Base-by-base conservation (phyloP, 2,329 filamentous ascomycete genomes). In the Calonectria hongkongensis region DNA sequence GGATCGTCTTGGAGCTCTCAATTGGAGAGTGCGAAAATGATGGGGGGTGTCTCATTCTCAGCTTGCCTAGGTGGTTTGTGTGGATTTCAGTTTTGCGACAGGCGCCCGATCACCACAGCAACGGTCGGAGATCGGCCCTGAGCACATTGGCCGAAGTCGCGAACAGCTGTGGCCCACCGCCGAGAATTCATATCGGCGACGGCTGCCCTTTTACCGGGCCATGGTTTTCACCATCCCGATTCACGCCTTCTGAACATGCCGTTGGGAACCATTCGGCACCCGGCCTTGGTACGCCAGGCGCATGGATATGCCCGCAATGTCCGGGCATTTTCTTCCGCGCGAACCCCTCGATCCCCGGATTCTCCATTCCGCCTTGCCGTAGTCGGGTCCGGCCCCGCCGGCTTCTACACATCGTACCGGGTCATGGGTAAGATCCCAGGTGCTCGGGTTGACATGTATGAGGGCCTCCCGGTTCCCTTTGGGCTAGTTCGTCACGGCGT, bases 401-500 rank as follows among this genome's bases (percentile, higher is more conserved):
- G 97, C 3, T 99, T 98, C 87, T 99, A 99, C 82, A 94, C 96
- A 0, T 93, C 97, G 1, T 95, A 97, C 80, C 91, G 95, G 71
- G 89, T 98, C 68, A 93, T 98, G 88, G 90, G 91, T 67, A 94
- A 92, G 79, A 88, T 97, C 45, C 88, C 92, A 27, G 87, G 92
- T 81, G 92, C 93, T 0, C 89, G 90, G 64, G 90, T 99, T 27
- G 96, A 98, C 84, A 98, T 99, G 96, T 99, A 98, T 82, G 97
- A 99, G 85, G 92, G 95, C 33, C 86, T 98, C 47, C 97, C 97
- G 0, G 95, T 98, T 4, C 97, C 97, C 0, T 99, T 95, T 82
- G 97, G 97, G 1, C 89, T 99, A 68, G 96, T 98, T 63, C 90
- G 97, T 68, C 98, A 97, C 81, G 97, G 97, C 10, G 97, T 99